Percentiles rank a stretch among this genome's conserved stretches.
phyloP scores from a whole-genome alignment of 768 basidiomycete genomes.

The Tulasnella sp. region DNA sequence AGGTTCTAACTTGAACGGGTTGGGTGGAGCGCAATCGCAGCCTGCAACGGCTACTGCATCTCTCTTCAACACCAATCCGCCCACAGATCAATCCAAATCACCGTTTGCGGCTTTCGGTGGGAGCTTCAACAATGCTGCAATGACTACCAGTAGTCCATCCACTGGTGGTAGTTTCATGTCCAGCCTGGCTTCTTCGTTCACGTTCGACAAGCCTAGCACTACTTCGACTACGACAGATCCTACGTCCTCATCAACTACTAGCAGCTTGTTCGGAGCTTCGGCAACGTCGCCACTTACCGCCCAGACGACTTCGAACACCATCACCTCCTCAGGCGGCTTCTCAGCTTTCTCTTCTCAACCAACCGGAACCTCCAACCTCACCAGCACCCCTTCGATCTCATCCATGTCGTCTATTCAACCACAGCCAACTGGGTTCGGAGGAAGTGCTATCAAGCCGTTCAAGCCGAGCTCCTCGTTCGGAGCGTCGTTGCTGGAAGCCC shows the following conservation, averaged over 20 bases:
- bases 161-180: not conserved
- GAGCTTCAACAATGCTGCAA: not conserved
- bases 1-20: no score
- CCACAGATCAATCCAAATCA: not conserved
- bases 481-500: conserved; percentile 52
- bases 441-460: conserved; percentile 52
- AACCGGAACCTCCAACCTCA: conserved; percentile 33
- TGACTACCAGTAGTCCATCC: not conserved
- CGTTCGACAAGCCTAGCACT: conserved; percentile 10
- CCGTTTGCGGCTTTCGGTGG: not conserved
- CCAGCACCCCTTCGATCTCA: conserved; percentile 24
- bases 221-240: not conserved
- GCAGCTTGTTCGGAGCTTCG: not conserved
- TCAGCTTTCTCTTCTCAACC: conserved; percentile 40
- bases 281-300: not conserved
- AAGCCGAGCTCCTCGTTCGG: conserved; percentile 75
- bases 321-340: conserved; percentile 35
- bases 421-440: conserved; percentile 41
- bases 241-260: not conserved
- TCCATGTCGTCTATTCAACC: conserved; percentile 31
- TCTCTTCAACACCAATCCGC: not conserved
- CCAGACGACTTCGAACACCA: conserved; percentile 12
- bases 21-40: no score
- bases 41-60: no score
- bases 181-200: conserved; percentile 21